Evolutionary conservation across 1,284 basidiomycete species (phyloP), one percentile per base, ranked within the genome.

Genomic region (Sanghuangporus baumii): DNA sequence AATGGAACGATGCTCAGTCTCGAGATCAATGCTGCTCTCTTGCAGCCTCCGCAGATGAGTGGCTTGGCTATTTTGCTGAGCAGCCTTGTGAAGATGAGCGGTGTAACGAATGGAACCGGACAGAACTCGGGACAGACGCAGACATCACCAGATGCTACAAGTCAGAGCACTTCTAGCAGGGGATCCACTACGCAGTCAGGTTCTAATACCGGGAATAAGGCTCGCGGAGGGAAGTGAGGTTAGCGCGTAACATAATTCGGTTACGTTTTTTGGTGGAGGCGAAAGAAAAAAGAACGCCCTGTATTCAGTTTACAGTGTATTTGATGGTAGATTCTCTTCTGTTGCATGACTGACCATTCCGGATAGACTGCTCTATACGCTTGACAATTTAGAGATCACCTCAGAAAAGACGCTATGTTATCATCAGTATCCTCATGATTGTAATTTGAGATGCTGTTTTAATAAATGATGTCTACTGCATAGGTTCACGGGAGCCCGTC

Each of bases 41-140:
- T 91, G 60, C 86, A 89, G 70, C 77, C 82, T 12, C 75, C 81
- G 16, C 89, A 91, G 69, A 87, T 89, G 84, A 88, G 80, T 68
- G 88, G 88, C 11, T 69, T 91, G 65, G 87, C 87, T 31, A 74
- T 87, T 64, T 75, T 91, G 8, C 73, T 91, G 64, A 89, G 88
- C 71, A 84, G 85, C 5, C 72, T 91, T 65, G 85, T 86, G 16
- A 52, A 66, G 41, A 59, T 61, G 55, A 61, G 55, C 43, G 60
- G 59, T n/a, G 59, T 43, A 4, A 14, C 51, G 23, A 54, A 31
- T 23, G 41, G 23, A 7, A 61, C 5, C 52, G 52, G 31, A 26
- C 41, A 36, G 41, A 46, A 14, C 8, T 34, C 59, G 8, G 38
- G 38, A 36, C 59, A 61, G 20, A 38, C 41, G 8, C 14, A 40